Conservation (phyloP, 306 rosid genomes). For the Myrica gale region DNA sequence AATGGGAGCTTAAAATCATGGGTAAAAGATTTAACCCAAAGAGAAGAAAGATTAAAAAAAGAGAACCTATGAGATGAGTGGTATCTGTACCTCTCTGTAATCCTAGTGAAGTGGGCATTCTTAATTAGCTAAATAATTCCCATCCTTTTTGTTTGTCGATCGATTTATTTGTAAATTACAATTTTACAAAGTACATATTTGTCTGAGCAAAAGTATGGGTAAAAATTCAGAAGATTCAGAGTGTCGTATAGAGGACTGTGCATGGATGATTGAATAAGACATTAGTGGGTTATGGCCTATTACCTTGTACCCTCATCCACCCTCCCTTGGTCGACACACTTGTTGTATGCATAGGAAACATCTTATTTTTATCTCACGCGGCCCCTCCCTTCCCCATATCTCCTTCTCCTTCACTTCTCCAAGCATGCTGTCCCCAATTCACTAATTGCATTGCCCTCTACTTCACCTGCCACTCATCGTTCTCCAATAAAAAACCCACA, state of each 20-base stretch:
- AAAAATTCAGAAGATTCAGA: background rate
- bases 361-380: constrained; percentile 50
- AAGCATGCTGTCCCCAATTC: constrained; percentile 59
- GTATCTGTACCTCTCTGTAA: no score
- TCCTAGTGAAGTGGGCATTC: no score
- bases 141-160: no score
- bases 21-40: no score
- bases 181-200: background rate
- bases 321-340: constrained; percentile 54
- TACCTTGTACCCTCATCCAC: constrained; percentile 52
- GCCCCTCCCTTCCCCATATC: constrained; percentile 62
- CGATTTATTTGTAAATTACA: background rate
- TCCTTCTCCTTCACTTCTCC: constrained; percentile 48
- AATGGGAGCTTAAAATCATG: no score
- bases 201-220: constrained; percentile 43
- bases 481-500: constrained; percentile 26
- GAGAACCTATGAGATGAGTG: background rate
- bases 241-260: constrained; percentile 51
- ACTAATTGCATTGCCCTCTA: constrained; percentile 34
- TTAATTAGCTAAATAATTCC: no score
- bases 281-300: background rate
- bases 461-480: constrained; percentile 24
- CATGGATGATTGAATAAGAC: constrained; percentile 65
- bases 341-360: constrained; percentile 74
- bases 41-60: background rate